phyloP scores from a whole-genome alignment of 2,329 filamentous ascomycete genomes.

The Pyricularia grisea region DNA sequence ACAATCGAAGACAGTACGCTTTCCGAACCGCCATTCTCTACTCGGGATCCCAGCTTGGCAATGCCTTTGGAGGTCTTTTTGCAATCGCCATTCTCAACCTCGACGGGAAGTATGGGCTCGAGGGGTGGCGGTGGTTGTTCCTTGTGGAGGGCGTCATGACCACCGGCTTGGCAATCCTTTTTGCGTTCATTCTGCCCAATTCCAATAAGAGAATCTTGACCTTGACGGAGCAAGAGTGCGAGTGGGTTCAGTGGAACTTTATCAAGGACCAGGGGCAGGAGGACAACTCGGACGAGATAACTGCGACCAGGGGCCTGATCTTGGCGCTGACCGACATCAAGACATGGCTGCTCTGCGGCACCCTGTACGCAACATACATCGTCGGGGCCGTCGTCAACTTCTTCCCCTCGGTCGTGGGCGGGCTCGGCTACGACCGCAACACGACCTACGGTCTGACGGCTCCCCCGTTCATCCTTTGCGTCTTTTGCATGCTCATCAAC shows the following conservation, averaged over 20 bases:
- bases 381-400: slow-evolving; percentile 19
- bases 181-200: slow-evolving; percentile 15
- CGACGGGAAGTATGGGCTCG: slow-evolving; percentile 14
- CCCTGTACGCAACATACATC: slow-evolving; percentile 20
- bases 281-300: slow-evolving; percentile 17
- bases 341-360: slow-evolving; percentile 25
- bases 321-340: slow-evolving; percentile 23
- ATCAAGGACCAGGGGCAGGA: slow-evolving; percentile 12
- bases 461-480: slow-evolving; percentile 20
- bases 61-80: slow-evolving; percentile 26
- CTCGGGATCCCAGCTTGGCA: slow-evolving; percentile 19
- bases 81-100: slow-evolving; percentile 20
- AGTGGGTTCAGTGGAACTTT: slow-evolving; percentile 14
- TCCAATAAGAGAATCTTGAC: slow-evolving; percentile 12
- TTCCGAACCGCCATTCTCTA: slow-evolving; percentile 23
- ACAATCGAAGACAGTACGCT: slow-evolving; percentile 26
- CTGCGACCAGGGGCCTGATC: slow-evolving; percentile 16
- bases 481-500: slow-evolving; percentile 20
- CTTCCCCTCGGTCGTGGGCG: slow-evolving; percentile 27
- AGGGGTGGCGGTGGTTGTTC: slow-evolving; percentile 20
- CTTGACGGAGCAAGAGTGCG: slow-evolving; percentile 12
- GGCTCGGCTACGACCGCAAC: slow-evolving; percentile 31
- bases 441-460: slow-evolving; percentile 13
- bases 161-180: slow-evolving; percentile 11
- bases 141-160: slow-evolving; percentile 17